Percentiles rank a stretch among this genome's conserved stretches.
These are phyloP conservation scores for Phytophthora cryptogea DNA, from an alignment of 352 stramenopile species.

Conservation along the genomic window DNA sequence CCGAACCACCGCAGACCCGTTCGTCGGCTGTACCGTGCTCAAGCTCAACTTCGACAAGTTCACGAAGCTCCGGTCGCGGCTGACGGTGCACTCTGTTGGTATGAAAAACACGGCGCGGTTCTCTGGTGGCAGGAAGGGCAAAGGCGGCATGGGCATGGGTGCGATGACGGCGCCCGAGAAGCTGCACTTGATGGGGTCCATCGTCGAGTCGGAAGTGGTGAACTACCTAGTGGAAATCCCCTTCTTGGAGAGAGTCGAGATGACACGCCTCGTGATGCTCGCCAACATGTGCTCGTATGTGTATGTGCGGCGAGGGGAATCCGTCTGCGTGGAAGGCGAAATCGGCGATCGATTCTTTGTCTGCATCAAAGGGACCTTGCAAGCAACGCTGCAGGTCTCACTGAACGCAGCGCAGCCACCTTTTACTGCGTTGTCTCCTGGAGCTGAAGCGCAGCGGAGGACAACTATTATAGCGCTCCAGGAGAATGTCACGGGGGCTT, in stretches of 20 bases:
- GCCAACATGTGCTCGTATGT: conserved; percentile 73
- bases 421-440: conserved; percentile 24
- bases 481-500: conserved; percentile 12
- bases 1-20: conserved; percentile 54
- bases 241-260: conserved; percentile 66
- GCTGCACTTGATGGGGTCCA: conserved; percentile 63
- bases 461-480: conserved; percentile 25
- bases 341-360: conserved; percentile 74
- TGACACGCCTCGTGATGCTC: conserved; percentile 58
- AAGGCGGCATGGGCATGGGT: conserved; percentile 22
- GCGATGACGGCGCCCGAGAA: conserved; percentile 55
- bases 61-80: conserved; percentile 38
- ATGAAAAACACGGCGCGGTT: conserved; percentile 63
- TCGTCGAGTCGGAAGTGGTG: conserved; percentile 71
- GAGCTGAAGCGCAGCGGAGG: neutral
- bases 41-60: conserved; percentile 64
- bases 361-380: conserved; percentile 59
- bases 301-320: conserved; percentile 53
- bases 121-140: conserved; percentile 33
- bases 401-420: conserved; percentile 33
- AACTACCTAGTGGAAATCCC: conserved; percentile 71
- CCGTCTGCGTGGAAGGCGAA: conserved; percentile 62
- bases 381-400: conserved; percentile 48
- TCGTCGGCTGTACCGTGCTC: conserved; percentile 59
- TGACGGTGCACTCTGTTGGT: conserved; percentile 26